These are phyloP conservation scores for Escallonia rubra DNA, from an alignment of 129 eudicot species.

Conservation along the genomic window DNA sequence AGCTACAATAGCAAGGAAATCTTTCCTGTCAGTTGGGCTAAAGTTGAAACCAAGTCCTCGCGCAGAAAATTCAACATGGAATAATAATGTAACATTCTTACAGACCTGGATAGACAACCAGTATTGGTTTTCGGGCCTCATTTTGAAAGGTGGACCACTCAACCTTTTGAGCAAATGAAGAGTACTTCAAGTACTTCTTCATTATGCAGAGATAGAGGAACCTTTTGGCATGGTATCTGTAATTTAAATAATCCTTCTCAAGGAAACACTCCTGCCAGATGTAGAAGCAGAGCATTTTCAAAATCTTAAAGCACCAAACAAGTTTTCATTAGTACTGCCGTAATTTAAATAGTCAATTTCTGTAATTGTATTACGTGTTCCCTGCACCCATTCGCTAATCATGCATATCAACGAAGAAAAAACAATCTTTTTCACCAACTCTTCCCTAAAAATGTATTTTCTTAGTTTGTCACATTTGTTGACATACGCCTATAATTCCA, in stretches of 20 bases:
- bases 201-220: conserved; percentile 77
- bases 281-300: too few relatives aligned
- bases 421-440: too few relatives aligned
- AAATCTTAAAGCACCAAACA: neutral
- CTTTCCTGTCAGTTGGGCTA: conserved; percentile 3
- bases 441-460: too few relatives aligned
- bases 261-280: conserved; percentile 77
- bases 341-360: neutral
- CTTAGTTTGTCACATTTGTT: too few relatives aligned
- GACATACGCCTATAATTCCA: too few relatives aligned
- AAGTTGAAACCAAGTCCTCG: neutral
- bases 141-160: conserved; percentile 78
- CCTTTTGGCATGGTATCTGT: conserved; percentile 95
- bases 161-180: conserved; percentile 45
- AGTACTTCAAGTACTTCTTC: conserved; percentile 56
- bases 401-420: too few relatives aligned
- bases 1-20: conserved; percentile 32
- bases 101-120: conserved; percentile 78
- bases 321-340: neutral
- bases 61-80: neutral
- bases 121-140: conserved; percentile 89
- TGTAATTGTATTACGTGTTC: neutral
- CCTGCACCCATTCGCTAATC: neutral
- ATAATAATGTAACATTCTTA: neutral
- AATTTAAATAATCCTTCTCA: conserved; percentile 87